Conservation (phyloP, 805 yeast species). For the Candida fluviatilis region DNA sequence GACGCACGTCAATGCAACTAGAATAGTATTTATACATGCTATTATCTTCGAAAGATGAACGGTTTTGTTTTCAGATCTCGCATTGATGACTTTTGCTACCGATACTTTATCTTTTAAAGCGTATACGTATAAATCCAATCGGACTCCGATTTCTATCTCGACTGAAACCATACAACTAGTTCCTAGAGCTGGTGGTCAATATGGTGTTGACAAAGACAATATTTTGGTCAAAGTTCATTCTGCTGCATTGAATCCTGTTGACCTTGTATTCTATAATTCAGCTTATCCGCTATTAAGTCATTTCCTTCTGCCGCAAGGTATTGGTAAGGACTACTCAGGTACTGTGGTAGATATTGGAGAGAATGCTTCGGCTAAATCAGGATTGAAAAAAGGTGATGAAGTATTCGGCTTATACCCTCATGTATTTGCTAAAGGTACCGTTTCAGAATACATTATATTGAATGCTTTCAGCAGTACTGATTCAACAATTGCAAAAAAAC, state of each 20-base stretch:
- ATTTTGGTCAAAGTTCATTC: conserved; percentile 28
- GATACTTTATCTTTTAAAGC: conserved; percentile 2
- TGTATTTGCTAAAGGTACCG: conserved; percentile 32
- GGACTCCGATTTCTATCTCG: not conserved
- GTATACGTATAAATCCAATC: conserved; percentile 1
- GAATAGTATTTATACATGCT: too few species aligned
- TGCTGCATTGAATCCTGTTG: conserved; percentile 34
- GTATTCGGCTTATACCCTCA: conserved; percentile 22
- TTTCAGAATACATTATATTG: conserved; percentile 43
- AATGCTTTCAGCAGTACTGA: conserved; percentile 24
- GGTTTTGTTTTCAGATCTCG: not conserved
- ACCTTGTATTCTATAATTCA: conserved; percentile 18
- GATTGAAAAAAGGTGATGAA: conserved; percentile 24
- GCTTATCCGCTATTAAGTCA: conserved; percentile 8
- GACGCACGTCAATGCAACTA: too few species aligned
- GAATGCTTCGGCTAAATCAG: conserved; percentile 14
- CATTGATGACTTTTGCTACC: not conserved
- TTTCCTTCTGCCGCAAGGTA: conserved; percentile 14
- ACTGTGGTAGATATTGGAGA: conserved; percentile 27
- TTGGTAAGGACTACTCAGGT: conserved; percentile 33
- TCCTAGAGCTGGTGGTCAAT: conserved; percentile 1
- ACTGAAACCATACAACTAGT: not conserved
- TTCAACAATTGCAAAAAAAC: conserved; percentile 28
- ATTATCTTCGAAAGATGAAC: too few species aligned
- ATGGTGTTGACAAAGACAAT: not conserved